Evolutionary conservation across 2,329 filamentous ascomycete genomes (phyloP).

Genomic region (Geosmithia flava): DNA sequence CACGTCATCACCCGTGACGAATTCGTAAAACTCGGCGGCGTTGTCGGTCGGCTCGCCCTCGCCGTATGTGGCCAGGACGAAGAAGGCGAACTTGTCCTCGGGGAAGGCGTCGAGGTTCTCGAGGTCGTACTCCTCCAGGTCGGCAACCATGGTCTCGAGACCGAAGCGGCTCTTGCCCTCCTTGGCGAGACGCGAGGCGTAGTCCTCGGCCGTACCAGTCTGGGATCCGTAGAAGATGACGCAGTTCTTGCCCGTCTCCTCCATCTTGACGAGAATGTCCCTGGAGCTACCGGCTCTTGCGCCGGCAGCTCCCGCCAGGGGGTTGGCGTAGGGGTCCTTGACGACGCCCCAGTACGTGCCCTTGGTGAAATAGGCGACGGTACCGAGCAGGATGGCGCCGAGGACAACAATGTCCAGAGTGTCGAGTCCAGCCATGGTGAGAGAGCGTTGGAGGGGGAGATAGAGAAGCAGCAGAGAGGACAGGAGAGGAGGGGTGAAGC

Average conservation of each 20-base stretch:
- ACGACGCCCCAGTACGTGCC: conserved; percentile 83
- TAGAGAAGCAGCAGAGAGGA: not conserved
- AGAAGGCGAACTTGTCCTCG: conserved; percentile 84
- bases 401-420: conserved; percentile 92
- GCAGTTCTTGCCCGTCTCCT: conserved; percentile 92
- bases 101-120: conserved; percentile 86
- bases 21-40: conserved; percentile 97
- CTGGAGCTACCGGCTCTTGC: conserved; percentile 74
- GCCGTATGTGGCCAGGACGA: conserved; percentile 92
- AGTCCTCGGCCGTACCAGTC: conserved; percentile 96
- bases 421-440: conserved; percentile 82
- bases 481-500: not conserved
- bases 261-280: conserved; percentile 92
- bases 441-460: not conserved
- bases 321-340: conserved; percentile 78
- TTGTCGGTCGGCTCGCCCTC: conserved; percentile 98
- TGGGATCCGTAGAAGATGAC: conserved; percentile 98
- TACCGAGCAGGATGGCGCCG: conserved; percentile 70
- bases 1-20: conserved; percentile 71
- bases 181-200: conserved; percentile 90
- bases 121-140: conserved; percentile 95
- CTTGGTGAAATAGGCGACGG: conserved; percentile 93
- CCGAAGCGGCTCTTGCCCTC: conserved; percentile 95
- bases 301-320: conserved; percentile 56
- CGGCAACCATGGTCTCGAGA: conserved; percentile 94